A percentile compares a stretch with the other conserved stretches of the same genome.
Conservation (phyloP, 192 early-diverging fungal genomes). For the Cetraspora pellucida region DNA sequence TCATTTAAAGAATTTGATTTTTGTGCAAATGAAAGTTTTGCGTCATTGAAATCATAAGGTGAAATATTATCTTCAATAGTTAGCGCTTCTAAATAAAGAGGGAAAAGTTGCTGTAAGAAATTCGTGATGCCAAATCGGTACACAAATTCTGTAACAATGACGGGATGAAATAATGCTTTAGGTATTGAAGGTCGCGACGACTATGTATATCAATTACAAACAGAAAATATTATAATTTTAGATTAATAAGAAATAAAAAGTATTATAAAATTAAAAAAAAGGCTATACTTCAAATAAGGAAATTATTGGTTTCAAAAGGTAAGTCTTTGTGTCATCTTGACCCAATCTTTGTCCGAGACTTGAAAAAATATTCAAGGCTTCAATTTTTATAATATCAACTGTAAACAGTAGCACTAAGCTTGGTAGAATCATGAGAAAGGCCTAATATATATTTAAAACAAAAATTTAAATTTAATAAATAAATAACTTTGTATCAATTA, state of each 20-base stretch:
- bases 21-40: constrained; percentile 11
- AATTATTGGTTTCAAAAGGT: constrained; percentile 60
- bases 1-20: not conserved
- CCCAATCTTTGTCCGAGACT: constrained; percentile 57
- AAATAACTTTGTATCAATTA: constrained; percentile 7
- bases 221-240: too few relatives aligned
- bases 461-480: constrained; percentile 49
- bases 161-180: constrained; percentile 43
- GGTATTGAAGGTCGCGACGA: constrained; percentile 52
- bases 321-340: constrained; percentile 46
- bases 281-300: constrained; percentile 58
- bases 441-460: constrained; percentile 49
- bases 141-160: constrained; percentile 50
- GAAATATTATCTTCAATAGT: constrained; percentile 44
- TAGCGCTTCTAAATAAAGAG: constrained; percentile 58
- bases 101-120: constrained; percentile 59
- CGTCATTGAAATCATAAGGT: constrained; percentile 5
- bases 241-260: too few relatives aligned
- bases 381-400: constrained; percentile 46
- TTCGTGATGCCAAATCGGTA: constrained; percentile 51
- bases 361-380: constrained; percentile 53
- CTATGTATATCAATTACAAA: constrained; percentile 31
- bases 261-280: constrained; percentile 3
- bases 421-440: constrained; percentile 57
- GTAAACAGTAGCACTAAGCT: constrained; percentile 56